Conservation (phyloP, 2,329 filamentous ascomycete species). For the Aspergillus unguis region DNA sequence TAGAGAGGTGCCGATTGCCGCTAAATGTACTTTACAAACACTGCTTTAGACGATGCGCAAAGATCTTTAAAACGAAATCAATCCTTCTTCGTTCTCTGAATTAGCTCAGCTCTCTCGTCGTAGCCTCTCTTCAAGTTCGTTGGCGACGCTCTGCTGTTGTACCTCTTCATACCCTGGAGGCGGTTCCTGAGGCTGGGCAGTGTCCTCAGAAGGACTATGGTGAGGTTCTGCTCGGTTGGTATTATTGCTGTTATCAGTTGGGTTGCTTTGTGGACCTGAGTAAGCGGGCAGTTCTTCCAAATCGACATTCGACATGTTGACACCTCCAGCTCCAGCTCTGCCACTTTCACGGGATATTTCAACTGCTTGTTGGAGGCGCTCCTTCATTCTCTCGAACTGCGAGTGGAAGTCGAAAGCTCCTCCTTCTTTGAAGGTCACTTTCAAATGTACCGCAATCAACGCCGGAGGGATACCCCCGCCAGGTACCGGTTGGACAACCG, state of each 20-base stretch:
- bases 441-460: slow-evolving; percentile 71
- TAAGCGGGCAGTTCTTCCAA: slow-evolving; percentile 88
- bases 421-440: slow-evolving; percentile 88
- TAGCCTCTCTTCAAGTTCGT: slow-evolving; percentile 64
- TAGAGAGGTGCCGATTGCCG: neutral
- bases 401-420: slow-evolving; percentile 90
- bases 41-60: neutral
- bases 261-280: slow-evolving; percentile 55
- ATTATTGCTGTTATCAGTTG: slow-evolving; percentile 2
- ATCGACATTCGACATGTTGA: slow-evolving; percentile 64
- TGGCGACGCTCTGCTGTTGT: slow-evolving; percentile 73
- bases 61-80: neutral
- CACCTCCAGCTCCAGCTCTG: slow-evolving; percentile 42
- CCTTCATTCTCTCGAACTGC: slow-evolving; percentile 78
- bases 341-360: slow-evolving; percentile 49
- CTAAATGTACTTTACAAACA: slow-evolving; percentile 2
- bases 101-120: slow-evolving; percentile 28
- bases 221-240: slow-evolving; percentile 10
- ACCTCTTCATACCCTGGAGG: slow-evolving; percentile 91
- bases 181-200: slow-evolving; percentile 61
- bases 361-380: slow-evolving; percentile 75
- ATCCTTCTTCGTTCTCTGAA: neutral
- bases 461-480: slow-evolving; percentile 77
- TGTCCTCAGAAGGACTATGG: slow-evolving; percentile 25
- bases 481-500: slow-evolving; percentile 72